Conservation (phyloP, 371 early-diverging fungal species). For the Choanephora cucurbitarum region DNA sequence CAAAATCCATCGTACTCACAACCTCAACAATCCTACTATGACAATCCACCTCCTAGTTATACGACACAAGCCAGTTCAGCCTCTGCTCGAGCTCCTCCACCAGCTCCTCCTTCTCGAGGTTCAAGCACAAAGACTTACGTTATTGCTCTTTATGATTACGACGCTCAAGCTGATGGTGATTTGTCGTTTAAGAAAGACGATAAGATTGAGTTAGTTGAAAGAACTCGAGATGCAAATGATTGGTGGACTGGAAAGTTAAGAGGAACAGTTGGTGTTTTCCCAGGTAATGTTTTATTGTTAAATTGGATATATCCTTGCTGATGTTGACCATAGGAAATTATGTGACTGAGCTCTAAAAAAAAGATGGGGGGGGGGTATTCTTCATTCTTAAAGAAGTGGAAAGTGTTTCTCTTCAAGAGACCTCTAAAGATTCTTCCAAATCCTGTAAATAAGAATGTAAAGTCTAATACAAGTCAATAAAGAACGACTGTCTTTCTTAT, state of each 20-base stretch:
- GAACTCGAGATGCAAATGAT: slow-evolving; percentile 59
- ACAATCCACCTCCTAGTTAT: neutral
- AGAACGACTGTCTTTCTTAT: neutral
- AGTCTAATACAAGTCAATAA: slow-evolving; percentile 3
- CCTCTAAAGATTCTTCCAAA: slow-evolving; percentile 7
- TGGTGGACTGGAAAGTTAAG: slow-evolving; percentile 80
- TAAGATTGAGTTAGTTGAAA: slow-evolving; percentile 65
- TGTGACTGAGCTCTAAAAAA: neutral
- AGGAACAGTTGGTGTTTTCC: slow-evolving; percentile 69
- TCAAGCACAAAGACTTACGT: slow-evolving; percentile 23
- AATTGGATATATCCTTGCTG: too few relatives aligned
- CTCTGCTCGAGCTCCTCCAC: neutral
- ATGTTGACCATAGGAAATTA: neutral
- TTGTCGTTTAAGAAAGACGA: slow-evolving; percentile 69
- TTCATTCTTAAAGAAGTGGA: too few relatives aligned
- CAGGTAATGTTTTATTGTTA: too few relatives aligned
- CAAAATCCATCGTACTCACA: slow-evolving; percentile 3
- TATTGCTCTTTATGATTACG: slow-evolving; percentile 73
- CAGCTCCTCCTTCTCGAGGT: slow-evolving; percentile 1
- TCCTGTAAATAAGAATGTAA: slow-evolving; percentile 9
- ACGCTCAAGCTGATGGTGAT: slow-evolving; percentile 71
- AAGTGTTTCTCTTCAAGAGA: too few relatives aligned
- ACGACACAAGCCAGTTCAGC: neutral
- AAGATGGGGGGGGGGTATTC: too few relatives aligned
- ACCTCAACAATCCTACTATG: neutral